These are phyloP conservation scores for Neurospora sublineolata DNA, from an alignment of 495 filamentous ascomycete species.

Conservation along the genomic window DNA sequence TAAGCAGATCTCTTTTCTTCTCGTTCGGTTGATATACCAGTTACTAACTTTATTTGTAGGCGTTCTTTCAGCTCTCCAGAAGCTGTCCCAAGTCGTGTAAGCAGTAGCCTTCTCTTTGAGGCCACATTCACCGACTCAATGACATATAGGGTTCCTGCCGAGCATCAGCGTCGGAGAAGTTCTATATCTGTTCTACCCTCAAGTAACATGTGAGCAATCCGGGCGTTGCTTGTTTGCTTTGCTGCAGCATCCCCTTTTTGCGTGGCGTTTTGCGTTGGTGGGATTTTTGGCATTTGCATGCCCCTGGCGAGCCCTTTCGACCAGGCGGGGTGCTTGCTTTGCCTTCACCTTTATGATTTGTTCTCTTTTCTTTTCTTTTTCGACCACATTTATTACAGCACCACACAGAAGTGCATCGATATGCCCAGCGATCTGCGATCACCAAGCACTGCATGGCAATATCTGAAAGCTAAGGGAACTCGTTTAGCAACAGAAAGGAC, in stretches of 20 bases:
- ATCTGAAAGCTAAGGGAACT: neutral
- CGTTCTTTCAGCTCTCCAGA: conserved; percentile 37
- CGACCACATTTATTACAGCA: neutral
- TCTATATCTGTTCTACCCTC: neutral
- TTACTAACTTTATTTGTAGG: conserved; percentile 16
- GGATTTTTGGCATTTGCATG: neutral
- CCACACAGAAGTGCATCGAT: neutral
- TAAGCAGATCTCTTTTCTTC: conserved; percentile 26
- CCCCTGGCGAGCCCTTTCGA: neutral
- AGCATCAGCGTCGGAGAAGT: conserved; percentile 3
- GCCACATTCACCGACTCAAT: neutral
- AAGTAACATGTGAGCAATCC: neutral
- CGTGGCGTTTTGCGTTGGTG: neutral
- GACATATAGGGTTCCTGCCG: neutral
- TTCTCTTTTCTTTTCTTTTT: neutral
- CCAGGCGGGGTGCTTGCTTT: neutral
- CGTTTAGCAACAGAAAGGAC: neutral
- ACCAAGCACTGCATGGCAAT: neutral
- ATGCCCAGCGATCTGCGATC: neutral
- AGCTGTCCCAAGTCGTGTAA: conserved; percentile 19
- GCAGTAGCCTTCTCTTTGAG: conserved; percentile 6
- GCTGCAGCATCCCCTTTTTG: neutral
- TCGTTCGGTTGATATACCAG: neutral
- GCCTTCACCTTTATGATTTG: neutral
- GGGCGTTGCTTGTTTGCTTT: neutral